phyloP scores from a whole-genome alignment of 2,329 filamentous ascomycete species.

The Fonsecaea multimorphosa region DNA sequence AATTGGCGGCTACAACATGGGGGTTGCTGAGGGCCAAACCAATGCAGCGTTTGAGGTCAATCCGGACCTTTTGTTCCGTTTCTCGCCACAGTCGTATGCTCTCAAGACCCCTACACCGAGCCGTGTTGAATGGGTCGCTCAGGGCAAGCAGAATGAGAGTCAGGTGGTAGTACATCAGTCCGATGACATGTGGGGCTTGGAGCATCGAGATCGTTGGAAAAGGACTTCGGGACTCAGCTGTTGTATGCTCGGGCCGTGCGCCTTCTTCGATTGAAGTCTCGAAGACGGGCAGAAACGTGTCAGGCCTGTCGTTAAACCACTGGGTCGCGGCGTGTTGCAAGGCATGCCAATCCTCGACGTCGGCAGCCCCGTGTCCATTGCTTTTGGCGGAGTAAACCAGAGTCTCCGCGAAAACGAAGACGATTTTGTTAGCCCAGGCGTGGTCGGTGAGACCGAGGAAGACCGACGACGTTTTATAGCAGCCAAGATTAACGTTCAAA shows the following conservation, averaged over 20 bases:
- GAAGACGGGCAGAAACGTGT: conserved; percentile 4
- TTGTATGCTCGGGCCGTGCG: neutral
- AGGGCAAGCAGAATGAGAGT: conserved; percentile 5
- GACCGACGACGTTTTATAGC: neutral
- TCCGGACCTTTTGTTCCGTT: neutral
- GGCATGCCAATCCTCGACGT: conserved; percentile 6
- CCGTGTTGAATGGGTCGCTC: neutral
- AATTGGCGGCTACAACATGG: neutral
- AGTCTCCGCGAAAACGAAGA: conserved; percentile 8
- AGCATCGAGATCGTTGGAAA: conserved; percentile 9
- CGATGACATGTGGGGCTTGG: conserved; percentile 10
- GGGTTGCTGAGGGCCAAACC: neutral
- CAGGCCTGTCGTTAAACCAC: conserved; percentile 2
- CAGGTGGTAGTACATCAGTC: conserved; percentile 10
- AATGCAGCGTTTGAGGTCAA: conserved; percentile 1
- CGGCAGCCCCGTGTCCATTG: neutral
- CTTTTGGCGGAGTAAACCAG: neutral
- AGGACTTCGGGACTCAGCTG: neutral
- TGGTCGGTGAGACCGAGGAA: conserved; percentile 4
- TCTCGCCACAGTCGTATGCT: neutral
- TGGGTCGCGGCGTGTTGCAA: conserved; percentile 2
- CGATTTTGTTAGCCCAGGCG: conserved; percentile 10
- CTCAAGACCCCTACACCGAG: neutral
- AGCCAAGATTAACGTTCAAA: conserved; percentile 4
- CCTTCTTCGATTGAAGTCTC: neutral